Evolutionary conservation across 345 rosid genomes (phyloP).

Genomic region (Populus pruinosa): DNA sequence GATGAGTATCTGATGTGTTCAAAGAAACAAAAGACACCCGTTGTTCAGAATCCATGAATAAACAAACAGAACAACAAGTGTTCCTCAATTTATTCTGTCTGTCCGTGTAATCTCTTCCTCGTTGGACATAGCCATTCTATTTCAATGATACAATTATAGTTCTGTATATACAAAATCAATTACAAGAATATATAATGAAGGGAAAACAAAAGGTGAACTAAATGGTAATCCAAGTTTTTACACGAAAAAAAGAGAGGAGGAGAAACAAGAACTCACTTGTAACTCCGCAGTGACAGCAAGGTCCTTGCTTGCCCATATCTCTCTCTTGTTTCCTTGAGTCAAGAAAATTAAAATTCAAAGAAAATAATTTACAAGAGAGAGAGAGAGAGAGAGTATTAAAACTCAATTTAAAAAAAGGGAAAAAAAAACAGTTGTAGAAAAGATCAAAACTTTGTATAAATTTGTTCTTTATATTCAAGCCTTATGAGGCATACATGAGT

Average conservation of each 20-base stretch:
- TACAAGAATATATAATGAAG: constrained; percentile 3
- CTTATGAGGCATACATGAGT: constrained; percentile 26
- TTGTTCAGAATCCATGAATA: constrained; percentile 23
- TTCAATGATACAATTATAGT: constrained; percentile 11
- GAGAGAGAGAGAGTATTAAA: constrained; percentile 10
- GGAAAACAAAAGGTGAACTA: background rate
- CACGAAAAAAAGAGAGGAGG: constrained; percentile 15
- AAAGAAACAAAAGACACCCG: constrained; percentile 8
- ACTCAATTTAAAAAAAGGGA: constrained; percentile 8
- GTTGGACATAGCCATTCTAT: constrained; percentile 17
- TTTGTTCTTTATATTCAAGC: constrained; percentile 27
- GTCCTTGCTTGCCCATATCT: constrained; percentile 95
- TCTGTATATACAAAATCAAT: constrained; percentile 12
- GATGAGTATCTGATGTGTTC: constrained; percentile 15
- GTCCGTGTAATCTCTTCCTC: constrained; percentile 18
- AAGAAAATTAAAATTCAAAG: constrained; percentile 23
- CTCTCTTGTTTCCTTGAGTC: constrained; percentile 21
- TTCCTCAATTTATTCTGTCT: constrained; percentile 17
- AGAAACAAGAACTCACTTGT: constrained; percentile 92
- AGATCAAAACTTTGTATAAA: constrained; percentile 10
- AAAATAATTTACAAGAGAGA: constrained; percentile 11
- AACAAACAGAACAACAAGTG: constrained; percentile 24
- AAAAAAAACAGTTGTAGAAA: constrained; percentile 16
- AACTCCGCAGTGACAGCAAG: constrained; percentile 98
- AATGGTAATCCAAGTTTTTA: constrained; percentile 10